Base-by-base conservation (phyloP, 257 asterid genomes). In the Petunia axillaris region DNA sequence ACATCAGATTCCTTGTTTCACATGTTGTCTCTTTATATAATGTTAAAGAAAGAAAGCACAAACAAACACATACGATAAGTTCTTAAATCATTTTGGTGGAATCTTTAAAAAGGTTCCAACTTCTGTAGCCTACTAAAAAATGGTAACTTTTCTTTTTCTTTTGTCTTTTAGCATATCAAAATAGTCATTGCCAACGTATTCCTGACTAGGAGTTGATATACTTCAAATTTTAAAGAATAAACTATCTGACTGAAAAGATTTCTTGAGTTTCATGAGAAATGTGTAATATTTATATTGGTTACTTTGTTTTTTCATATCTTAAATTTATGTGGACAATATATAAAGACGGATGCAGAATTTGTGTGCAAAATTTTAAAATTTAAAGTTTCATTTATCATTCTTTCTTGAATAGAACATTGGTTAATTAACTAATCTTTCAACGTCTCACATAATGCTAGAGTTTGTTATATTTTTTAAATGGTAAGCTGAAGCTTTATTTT, bases 161-260 rank as follows among this genome's bases (percentile, higher is more conserved):
- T 38, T 25, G 77, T 66, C 35, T 0, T 15, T 67, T 67, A 6
- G 54, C 11, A 67, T 67, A 67, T 41, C 38, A 67, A 41, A 40
- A 13, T 13, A 67, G 15, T 41, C 54, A 67, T 67, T 67, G 54
- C 75, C 75, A 25, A 67, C 75, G 55, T 8, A 67, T 67, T 37
- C 55, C 43, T 67, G 75, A 67, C 15, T 67, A 0, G 7, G 54
- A 67, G 6, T n/a, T n/a, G 5, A 65, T 64, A 13, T 63, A 48
- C 7, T 9, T 48, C 8, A 48, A 5, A 5, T 48, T 6, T 48
- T 48, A 48, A 6, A 5, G 10, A 63, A 55, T 55, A 7, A 25
- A 4, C 15, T 55, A 55, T 55, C 7, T 14, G 25, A 55, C 3
- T 14, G 4, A 14, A 15, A 4, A 1, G 6, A 2, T 55, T 15